Base-by-base conservation (phyloP, 805 yeast species). In the Lipomyces sp. region DNA sequence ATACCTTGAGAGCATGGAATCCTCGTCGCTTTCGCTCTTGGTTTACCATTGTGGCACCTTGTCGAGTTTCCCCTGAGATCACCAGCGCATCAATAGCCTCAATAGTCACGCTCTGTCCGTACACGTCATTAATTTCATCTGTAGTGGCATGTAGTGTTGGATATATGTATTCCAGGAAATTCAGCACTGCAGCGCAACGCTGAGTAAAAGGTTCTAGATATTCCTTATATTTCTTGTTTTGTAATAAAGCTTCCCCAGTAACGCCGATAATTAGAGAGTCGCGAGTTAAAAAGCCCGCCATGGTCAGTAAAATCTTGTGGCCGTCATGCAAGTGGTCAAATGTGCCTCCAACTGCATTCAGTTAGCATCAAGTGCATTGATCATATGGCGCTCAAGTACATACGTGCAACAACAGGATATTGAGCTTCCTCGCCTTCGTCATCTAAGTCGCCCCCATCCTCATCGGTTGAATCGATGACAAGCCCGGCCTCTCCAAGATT, bases 281-380 rank as follows among this genome's bases (percentile, higher is more conserved):
- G 2, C 77, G 73, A 0, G 96, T 81, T 6, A 90, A 70, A 73
- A 87, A 92, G 0, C 87, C 85, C 0, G 96, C 82, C 66, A 90
- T 81, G 0, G 95, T 87, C 8, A 95, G 80, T 34, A 95, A 80
- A 35, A 95, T 88, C 76, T 90, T 91, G 78, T 95, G 99, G 0
- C 98, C 99, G 74, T 90, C 96, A 73, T 95, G 99, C 48, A 95
- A 75, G 78, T 95, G 98, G 75, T 95, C 99, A 79, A 95, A 95
- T 0, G 99, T 95, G 0, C 99, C 99, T 0, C 99, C 99, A 1
- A 94, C 87, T 0, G 97, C 77, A 2, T 6, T 42, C 24, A 42
- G n/a, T 42, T 42, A 42, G 48, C 48, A 42, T 42, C 57, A 56
- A 30, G 5, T 7, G 11, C n/a, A 33, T 2, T 55, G 30, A 34